Evolutionary conservation across 495 filamentous ascomycete species (phyloP), one percentile per base, ranked within the genome.

Genomic region (Penicillium coprophilum): DNA sequence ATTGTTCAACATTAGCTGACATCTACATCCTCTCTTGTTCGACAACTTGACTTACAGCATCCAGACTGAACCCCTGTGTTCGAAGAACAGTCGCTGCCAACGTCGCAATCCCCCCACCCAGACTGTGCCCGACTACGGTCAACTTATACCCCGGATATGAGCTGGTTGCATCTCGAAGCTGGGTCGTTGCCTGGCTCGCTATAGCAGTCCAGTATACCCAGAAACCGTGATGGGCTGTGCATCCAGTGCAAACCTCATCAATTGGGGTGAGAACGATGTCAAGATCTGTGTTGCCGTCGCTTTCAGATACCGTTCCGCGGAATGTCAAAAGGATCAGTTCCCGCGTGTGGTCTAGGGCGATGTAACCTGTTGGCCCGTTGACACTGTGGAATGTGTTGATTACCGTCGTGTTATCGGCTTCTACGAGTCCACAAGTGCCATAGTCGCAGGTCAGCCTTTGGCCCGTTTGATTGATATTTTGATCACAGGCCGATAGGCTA

Each of bases 81-180:
- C 82, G 75, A 40, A 87, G 65, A 52, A 78, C 72, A 13, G 75
- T 81, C 0, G 83, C 83, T 0, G 76, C 85, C 6, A 90, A 53
- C 2, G 76, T 78, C 17, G 80, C 83, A 39, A 88, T 70, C 7
- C 85, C 85, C 32, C 70, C 87, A 41, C 87, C 87, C 5, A 87
- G 77, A 34, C 80, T 84, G 71, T 89, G 85, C 5, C 87, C 87
- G 0, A 83, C 85, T 11, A 81, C 64, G 19, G 80, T 65, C 58
- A 89, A 56, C 23, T 65, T 65, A 66, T 82, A 86, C 23, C 38
- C 57, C 0, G 85, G 81, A 64, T 87, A 59, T 7, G 24, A 48
- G 10, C 24, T 39, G 4, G 51, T 31, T 17, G 70, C 68, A n/a
- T 75, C 60, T 3, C 53, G 54, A 2, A 70, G 52, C 46, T 80